Conservation (phyloP, 331 rosid genomes). For the Stylosanthes scabra region DNA sequence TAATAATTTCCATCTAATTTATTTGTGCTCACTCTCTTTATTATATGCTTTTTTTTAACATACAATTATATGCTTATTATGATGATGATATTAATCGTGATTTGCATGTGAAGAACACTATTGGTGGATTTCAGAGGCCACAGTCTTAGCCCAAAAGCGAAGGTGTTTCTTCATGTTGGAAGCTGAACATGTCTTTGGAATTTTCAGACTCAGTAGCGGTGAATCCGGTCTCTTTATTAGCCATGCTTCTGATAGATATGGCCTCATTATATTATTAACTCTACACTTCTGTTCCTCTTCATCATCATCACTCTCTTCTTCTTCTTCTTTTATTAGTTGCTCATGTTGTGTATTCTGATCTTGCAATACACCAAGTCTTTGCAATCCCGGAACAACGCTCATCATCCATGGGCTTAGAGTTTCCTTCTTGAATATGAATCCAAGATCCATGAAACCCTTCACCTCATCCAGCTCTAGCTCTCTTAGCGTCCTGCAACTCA, state of each 20-base stretch:
- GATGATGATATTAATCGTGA: neutral
- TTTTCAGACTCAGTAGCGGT: conserved; percentile 58
- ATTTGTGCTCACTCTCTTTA: conserved; percentile 13
- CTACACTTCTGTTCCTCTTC: conserved; percentile 21
- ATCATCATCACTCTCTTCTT: conserved; percentile 37
- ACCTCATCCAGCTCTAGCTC: conserved; percentile 89
- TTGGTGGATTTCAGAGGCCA: conserved; percentile 76
- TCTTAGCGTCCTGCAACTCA: conserved; percentile 69
- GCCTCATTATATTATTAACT: conserved; percentile 45
- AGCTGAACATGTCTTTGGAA: conserved; percentile 59
- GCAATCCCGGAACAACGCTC: conserved; percentile 78
- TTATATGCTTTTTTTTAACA: neutral
- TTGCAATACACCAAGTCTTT: conserved; percentile 51
- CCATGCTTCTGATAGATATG: conserved; percentile 93
- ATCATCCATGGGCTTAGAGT: conserved; percentile 63
- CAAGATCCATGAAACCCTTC: conserved; percentile 86
- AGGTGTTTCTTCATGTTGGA: conserved; percentile 79
- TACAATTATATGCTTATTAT: conserved; percentile 4
- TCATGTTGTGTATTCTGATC: neutral
- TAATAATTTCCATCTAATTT: neutral
- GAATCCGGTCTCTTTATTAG: conserved; percentile 74
- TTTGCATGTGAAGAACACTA: neutral
- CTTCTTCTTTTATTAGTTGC: neutral
- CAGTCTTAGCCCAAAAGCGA: conserved; percentile 74
- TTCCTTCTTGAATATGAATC: conserved; percentile 72